Base-by-base conservation (phyloP, 257 asterid genomes). In the Plectranthus barbatus region DNA sequence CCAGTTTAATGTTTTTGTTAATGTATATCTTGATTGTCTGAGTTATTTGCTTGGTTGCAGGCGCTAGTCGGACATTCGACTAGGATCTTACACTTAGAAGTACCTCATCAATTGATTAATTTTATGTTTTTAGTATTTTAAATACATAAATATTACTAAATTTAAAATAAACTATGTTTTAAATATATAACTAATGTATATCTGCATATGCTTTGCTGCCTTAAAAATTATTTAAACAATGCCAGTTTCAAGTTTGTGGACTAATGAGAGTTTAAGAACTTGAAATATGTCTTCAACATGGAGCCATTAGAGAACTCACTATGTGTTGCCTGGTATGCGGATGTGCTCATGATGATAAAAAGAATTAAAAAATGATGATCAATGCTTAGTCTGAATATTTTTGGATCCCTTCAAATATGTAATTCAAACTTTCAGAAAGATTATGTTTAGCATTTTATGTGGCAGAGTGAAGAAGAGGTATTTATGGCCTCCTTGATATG, bases 401-500 rank as follows among this genome's bases (percentile, higher is more conserved):
- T 66, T 10, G 14, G 23, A 17, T n/a, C 56, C 57, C 58, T 48
- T 61, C 66, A 64, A 42, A 17, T 55, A 19, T 39, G 9, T 39
- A 24, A 17, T 17, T 44, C 14, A 12, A 46, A 21, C 31, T 20
- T 4, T 50, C 56, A 15, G 19, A 9, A 45, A 49, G 42, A 26
- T 56, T 37, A 13, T 29, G 52, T 49, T 59, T 9, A 45, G 48
- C 67, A 14, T 51, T 63, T 41, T 65, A 44, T 61, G 18, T 49
- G 78, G 56, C 86, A 89, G 99, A 72, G 74, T 39, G 93, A 89
- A 66, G 93, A 81, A 77, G 97, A 85, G 71, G 68, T 85, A 60
- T 85, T 89, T 55, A 85, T 85, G 97, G 83, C 87, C 65, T 84
- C 99, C 80, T 81, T 92, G 84, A 92, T 92, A 54, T 92, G 99